phyloP scores from a whole-genome alignment of 2,329 filamentous ascomycete species.

The Phaeophleospora eucalypticola region DNA sequence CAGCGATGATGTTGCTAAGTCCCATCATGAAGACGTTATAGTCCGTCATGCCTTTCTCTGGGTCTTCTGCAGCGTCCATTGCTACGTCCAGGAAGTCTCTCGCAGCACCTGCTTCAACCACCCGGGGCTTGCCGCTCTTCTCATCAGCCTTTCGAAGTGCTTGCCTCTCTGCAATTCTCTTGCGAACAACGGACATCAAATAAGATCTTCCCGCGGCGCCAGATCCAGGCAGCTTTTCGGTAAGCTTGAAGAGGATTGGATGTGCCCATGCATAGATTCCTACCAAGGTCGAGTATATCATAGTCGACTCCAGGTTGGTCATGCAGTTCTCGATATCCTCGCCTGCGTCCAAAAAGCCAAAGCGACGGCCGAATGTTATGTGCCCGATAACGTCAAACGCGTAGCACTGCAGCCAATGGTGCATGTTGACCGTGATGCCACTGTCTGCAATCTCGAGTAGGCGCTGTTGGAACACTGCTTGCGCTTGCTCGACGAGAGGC shows the following conservation, averaged over 20 bases:
- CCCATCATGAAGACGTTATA: slow-evolving; percentile 20
- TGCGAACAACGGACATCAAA: slow-evolving; percentile 11
- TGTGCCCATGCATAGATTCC: slow-evolving; percentile 19
- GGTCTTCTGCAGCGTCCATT: slow-evolving; percentile 17
- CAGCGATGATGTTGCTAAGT: slow-evolving; percentile 22
- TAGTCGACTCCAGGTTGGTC: slow-evolving; percentile 11
- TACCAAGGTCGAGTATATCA: slow-evolving; percentile 12
- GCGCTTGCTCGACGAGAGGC: slow-evolving; percentile 16
- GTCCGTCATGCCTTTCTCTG: slow-evolving; percentile 18
- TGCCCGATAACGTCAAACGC: slow-evolving; percentile 44
- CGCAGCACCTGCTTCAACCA: neutral
- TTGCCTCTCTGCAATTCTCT: slow-evolving; percentile 10
- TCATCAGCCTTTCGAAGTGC: slow-evolving; percentile 6
- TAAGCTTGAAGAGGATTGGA: slow-evolving; percentile 12
- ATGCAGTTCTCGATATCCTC: slow-evolving; percentile 28
- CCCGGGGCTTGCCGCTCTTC: slow-evolving; percentile 2
- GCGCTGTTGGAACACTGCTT: slow-evolving; percentile 13
- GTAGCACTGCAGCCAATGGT: slow-evolving; percentile 32
- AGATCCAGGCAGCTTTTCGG: slow-evolving; percentile 13
- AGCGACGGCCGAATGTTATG: slow-evolving; percentile 37
- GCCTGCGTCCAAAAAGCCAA: slow-evolving; percentile 36
- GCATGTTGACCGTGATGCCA: slow-evolving; percentile 17
- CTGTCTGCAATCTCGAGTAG: slow-evolving; percentile 13
- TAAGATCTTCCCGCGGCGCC: slow-evolving; percentile 14
- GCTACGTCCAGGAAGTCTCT: slow-evolving; percentile 17